Conservation (phyloP, 441 rosid species). For the Eutrema salsugineum region DNA sequence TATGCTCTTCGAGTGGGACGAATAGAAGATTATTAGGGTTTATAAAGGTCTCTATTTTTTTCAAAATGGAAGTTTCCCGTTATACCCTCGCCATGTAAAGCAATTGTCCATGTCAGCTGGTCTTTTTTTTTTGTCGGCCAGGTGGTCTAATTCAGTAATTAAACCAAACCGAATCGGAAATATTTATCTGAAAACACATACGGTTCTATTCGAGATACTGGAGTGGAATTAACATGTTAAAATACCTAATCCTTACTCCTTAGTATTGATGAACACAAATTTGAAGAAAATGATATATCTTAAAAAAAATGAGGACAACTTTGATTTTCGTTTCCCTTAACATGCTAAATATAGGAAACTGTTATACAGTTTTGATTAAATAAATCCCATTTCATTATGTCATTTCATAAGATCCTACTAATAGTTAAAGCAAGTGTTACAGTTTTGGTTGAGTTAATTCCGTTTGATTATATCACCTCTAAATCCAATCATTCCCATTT, state of each 20-base stretch:
- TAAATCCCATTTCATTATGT: too few species aligned
- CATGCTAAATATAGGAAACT: background rate
- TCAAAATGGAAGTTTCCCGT: background rate
- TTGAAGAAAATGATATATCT: too few species aligned
- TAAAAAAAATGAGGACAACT: too few species aligned
- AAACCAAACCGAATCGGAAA: background rate
- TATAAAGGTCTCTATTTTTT: background rate
- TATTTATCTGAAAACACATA: background rate
- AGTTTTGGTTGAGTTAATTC: background rate
- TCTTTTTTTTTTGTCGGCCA: too few species aligned
- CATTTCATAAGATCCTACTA: background rate
- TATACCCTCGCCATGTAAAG: background rate
- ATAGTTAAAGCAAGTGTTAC: background rate
- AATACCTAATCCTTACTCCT: too few species aligned
- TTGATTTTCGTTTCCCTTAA: too few species aligned
- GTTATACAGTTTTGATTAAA: background rate
- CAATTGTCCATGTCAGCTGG: too few species aligned
- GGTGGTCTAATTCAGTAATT: too few species aligned
- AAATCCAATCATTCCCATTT: background rate
- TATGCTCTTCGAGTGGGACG: background rate
- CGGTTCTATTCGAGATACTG: too few species aligned
- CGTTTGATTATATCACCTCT: background rate
- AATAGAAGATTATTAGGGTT: constrained; percentile 7
- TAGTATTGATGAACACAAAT: too few species aligned
- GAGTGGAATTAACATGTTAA: too few species aligned